These are phyloP conservation scores for Cydonia oblonga DNA, from an alignment of 331 rosid genomes.

Conservation along the genomic window DNA sequence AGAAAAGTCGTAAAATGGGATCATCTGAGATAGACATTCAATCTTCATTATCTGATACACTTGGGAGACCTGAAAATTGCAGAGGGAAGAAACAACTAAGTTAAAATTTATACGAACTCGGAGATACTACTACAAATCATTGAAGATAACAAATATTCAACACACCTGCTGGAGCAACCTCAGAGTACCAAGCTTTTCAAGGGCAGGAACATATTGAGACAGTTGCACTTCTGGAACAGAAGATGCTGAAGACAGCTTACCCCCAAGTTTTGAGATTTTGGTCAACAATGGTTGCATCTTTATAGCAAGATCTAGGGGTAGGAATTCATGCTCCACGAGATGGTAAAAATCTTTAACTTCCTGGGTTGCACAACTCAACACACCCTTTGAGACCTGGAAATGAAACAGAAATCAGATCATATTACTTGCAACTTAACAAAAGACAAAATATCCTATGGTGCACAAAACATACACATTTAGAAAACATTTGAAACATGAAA, in stretches of 20 bases:
- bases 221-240: conserved; percentile 87
- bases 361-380: conserved; percentile 84
- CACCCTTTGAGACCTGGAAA: conserved; percentile 75
- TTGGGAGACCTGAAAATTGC: conserved; percentile 50
- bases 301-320: conserved; percentile 68
- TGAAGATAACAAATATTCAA: background rate
- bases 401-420: background rate
- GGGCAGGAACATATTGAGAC: conserved; percentile 61
- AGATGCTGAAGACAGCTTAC: conserved; percentile 78
- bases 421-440: background rate
- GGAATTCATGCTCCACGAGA: conserved; percentile 78
- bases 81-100: background rate
- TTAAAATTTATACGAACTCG: background rate
- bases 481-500: background rate
- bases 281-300: conserved; percentile 64
- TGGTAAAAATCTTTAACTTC: conserved; percentile 89
- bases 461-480: background rate
- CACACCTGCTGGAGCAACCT: conserved; percentile 94
- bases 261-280: conserved; percentile 69
- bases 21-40: conserved; percentile 60
- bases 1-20: conserved; percentile 73
- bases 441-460: background rate
- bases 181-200: conserved; percentile 78
- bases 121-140: background rate
- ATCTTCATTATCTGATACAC: conserved; percentile 85